Conservation (phyloP, 176 grass and related monocot species). For the Aegilops sharonensis region DNA sequence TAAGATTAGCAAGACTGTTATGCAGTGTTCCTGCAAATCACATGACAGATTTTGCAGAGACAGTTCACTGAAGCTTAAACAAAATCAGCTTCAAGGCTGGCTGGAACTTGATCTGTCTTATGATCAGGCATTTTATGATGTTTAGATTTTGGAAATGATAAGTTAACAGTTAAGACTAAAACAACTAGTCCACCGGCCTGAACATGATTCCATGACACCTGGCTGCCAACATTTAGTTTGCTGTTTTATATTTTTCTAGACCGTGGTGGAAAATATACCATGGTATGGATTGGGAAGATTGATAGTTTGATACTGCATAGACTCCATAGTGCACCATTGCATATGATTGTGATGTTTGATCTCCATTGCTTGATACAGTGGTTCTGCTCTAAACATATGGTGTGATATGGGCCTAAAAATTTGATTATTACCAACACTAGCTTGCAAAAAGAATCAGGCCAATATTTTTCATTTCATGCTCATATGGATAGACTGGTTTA, state of each 20-base stretch:
- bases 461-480: not conserved
- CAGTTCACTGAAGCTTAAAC: not conserved
- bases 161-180: not conserved
- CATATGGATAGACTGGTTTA: not conserved
- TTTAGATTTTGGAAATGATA: not conserved
- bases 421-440: not conserved
- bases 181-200: not conserved
- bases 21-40: not conserved
- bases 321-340: not conserved
- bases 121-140: not conserved
- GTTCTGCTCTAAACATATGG: not conserved
- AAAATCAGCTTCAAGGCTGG: not conserved
- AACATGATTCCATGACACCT: constrained; percentile 4
- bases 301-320: not conserved
- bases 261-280: no score
- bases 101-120: not conserved
- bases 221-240: not conserved
- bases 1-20: not conserved
- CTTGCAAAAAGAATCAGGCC: not conserved
- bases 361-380: not conserved
- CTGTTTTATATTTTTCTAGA: not conserved
- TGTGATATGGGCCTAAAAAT: not conserved
- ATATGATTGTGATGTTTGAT: not conserved
- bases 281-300: not conserved
- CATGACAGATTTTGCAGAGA: not conserved